Percentiles rank a stretch among this genome's conserved stretches.
Conservation (phyloP, 139 green algal species). For the Pleodorina starrii region DNA sequence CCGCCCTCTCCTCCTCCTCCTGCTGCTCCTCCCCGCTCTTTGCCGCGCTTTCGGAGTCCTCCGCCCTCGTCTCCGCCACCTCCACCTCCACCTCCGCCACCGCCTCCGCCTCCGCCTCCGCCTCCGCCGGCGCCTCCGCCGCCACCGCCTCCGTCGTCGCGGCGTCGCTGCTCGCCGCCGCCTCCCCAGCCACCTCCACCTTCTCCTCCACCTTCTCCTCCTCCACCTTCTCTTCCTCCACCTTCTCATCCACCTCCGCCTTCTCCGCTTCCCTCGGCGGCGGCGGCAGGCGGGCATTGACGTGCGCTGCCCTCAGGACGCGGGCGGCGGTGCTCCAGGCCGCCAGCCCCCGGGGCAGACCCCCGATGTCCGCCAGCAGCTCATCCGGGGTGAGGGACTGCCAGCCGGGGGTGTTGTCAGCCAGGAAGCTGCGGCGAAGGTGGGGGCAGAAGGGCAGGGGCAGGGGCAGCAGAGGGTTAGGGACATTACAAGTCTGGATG, state of each 20-base stretch:
- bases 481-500: too few relatives aligned
- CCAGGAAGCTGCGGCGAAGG: slow-evolving; percentile 25
- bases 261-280: background rate
- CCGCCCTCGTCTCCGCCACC: background rate
- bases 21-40: background rate
- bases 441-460: too few relatives aligned
- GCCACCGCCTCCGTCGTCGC: background rate
- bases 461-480: background rate
- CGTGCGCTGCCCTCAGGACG: background rate
- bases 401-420: slow-evolving; percentile 27
- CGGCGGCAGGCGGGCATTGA: slow-evolving; percentile 1
- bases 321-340: slow-evolving; percentile 16
- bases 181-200: background rate
- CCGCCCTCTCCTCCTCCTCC: background rate
- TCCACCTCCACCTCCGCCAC: background rate
- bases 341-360: slow-evolving; percentile 8
- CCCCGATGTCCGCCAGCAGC: background rate
- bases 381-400: background rate
- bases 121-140: background rate
- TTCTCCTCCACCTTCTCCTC: background rate
- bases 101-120: background rate
- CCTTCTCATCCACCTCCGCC: background rate
- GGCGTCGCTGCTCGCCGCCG: background rate
- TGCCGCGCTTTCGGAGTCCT: background rate
- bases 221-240: background rate